Evolutionary conservation across 768 basidiomycete species (phyloP).

Genomic region (Podaxis sp.): DNA sequence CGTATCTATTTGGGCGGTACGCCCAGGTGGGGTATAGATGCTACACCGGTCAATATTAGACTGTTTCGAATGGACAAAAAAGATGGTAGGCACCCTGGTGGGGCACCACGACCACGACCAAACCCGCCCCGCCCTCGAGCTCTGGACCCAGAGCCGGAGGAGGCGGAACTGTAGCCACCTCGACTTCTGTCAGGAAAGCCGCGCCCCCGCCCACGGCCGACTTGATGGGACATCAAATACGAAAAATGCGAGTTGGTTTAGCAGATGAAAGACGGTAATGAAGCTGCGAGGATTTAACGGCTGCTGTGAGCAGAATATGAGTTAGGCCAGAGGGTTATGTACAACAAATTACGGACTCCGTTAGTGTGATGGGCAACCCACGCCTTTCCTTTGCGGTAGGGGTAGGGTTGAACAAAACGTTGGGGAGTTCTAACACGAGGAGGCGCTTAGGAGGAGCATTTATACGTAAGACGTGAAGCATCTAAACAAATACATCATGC

Average conservation of each 20-base stretch:
- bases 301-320: not conserved
- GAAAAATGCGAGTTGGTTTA: not conserved
- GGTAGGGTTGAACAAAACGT: constrained; percentile 4
- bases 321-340: not conserved
- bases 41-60: constrained; percentile 8
- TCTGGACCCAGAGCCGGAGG: not conserved
- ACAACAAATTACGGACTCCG: not conserved
- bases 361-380: constrained; percentile 6
- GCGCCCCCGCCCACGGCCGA: constrained; percentile 4
- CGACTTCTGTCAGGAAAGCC: not conserved
- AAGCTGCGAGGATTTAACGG: constrained; percentile 4
- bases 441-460: no score
- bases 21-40: constrained; percentile 32
- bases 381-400: no score
- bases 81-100: constrained; percentile 28
- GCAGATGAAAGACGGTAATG: not conserved
- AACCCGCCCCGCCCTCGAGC: constrained; percentile 26
- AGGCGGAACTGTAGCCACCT: not conserved
- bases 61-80: not conserved
- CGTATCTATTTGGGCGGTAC: constrained; percentile 35
- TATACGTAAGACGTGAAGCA: not conserved
- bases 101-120: constrained; percentile 24
- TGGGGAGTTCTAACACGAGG: not conserved
- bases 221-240: constrained; percentile 24
- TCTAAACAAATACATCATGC: not conserved